Base-by-base conservation (phyloP, 2,329 filamentous ascomycete genomes). In the Scolecobasidium constrictum region DNA sequence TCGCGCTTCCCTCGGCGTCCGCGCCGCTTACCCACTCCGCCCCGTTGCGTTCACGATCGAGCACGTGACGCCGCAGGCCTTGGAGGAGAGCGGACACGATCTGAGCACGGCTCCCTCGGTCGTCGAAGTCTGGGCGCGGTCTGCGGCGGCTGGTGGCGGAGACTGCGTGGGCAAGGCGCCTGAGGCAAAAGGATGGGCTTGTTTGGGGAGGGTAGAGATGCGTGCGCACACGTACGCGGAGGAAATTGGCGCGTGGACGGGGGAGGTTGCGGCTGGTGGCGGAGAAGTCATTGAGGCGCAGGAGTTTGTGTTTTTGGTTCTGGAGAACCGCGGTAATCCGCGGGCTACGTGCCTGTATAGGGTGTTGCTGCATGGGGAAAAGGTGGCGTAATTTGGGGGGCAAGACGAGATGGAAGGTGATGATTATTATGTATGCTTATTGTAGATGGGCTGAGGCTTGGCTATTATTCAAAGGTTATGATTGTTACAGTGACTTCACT, bases 1-100 rank as follows among this genome's bases (percentile, higher is more conserved):
- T 38, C 75, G 77, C 28, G 76, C 78, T 2, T 74, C 77, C 42
- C 65, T 96, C 13, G 75, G 73, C 6, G 74, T 93, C 15, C 45
- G 53, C 12, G 53, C 67, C 13, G 47, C 53, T 4, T 52, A 55
- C 5, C 49, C 51, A 2, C 56, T 70, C 44, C 56, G 50, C 39
- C 65, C 67, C 2, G 53, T 52, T 4, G 53, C 59, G 23, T 44
- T 71, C 42, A 62, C 62, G n/a, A 53, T 71, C 39, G 68, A 71
- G 49, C 67, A 71, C 51, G 54, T 68, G 19, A 64, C 64, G 4
- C 53, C 56, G 46, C 50, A 46, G 18, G 63, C 57, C 40, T 60
- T 62, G 1, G 26, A 7, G 9, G 26, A n/a, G n/a, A 9, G 9
- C n/a, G 26, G 26, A 55, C 60, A 19, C 48, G 46, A 67, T 47